These are phyloP conservation scores for Vaccinium corymbosum DNA, from an alignment of 148 eudicot species.

Conservation along the genomic window DNA sequence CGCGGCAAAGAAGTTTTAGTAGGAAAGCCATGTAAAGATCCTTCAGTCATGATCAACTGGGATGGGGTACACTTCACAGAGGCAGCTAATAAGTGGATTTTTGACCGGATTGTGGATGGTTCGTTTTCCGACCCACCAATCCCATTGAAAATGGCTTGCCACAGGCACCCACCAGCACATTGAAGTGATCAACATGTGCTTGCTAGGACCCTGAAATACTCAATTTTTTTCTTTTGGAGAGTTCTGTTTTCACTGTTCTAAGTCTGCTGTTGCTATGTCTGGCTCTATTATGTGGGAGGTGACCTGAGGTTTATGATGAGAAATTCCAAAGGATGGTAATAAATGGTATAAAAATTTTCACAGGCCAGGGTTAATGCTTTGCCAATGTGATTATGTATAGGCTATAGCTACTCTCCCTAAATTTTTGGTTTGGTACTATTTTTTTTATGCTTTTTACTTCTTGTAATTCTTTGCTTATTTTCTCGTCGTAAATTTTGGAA, in stretches of 20 bases:
- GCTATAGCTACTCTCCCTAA: too few relatives aligned
- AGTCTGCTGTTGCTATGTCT: neutral
- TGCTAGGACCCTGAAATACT: neutral
- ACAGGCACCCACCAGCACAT: conserved; percentile 17
- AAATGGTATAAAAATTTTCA: neutral
- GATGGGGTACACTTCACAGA: conserved; percentile 79
- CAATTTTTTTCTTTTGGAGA: neutral
- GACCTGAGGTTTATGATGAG: neutral
- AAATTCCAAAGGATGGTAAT: neutral
- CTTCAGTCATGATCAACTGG: conserved; percentile 51
- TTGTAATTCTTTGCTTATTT: too few relatives aligned
- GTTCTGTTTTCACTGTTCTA: neutral
- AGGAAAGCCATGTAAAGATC: conserved; percentile 56
- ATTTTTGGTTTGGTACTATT: too few relatives aligned
- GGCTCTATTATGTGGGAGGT: neutral
- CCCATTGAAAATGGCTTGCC: conserved; percentile 55
- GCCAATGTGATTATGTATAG: neutral
- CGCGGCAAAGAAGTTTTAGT: conserved; percentile 52
- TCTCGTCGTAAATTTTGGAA: too few relatives aligned
- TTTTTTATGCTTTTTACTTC: too few relatives aligned
- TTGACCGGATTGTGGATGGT: conserved; percentile 57
- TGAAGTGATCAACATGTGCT: neutral
- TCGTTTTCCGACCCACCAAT: conserved; percentile 68
- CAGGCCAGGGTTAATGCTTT: neutral
- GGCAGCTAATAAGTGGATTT: conserved; percentile 76